These are phyloP conservation scores for Claviceps sorghi DNA, from an alignment of 2,329 filamentous ascomycete species.

Conservation along the genomic window DNA sequence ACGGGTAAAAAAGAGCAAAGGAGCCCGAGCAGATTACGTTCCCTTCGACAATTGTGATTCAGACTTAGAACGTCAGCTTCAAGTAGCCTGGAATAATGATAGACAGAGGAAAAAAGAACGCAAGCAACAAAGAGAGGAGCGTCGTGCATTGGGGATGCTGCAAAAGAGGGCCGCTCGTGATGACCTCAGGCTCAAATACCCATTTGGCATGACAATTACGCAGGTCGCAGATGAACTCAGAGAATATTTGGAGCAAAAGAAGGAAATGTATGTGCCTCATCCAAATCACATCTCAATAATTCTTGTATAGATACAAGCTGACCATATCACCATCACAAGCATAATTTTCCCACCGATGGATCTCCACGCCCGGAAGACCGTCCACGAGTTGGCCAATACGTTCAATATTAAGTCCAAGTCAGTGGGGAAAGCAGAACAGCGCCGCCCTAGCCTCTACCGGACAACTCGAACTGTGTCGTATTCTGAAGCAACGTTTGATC, in stretches of 20 bases:
- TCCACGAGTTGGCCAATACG: constrained; percentile 64
- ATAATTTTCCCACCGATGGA: constrained; percentile 73
- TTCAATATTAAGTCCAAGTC: constrained; percentile 78
- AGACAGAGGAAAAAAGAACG: constrained; percentile 54
- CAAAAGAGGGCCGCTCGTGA: constrained; percentile 41
- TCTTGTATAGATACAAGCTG: neutral
- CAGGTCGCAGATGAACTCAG: constrained; percentile 61
- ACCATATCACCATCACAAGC: neutral
- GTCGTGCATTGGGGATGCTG: constrained; percentile 51
- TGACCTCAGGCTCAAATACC: constrained; percentile 57
- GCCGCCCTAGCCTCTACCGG: constrained; percentile 66
- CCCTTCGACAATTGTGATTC: constrained; percentile 45
- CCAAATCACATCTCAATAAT: neutral
- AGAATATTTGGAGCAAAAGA: constrained; percentile 49
- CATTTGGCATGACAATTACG: constrained; percentile 52
- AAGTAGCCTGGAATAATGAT: constrained; percentile 50
- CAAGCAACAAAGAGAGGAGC: constrained; percentile 55
- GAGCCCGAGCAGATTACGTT: constrained; percentile 37
- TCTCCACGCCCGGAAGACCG: constrained; percentile 56
- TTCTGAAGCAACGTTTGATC: constrained; percentile 39
- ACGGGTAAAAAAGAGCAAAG: constrained; percentile 44
- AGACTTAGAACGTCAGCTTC: constrained; percentile 48
- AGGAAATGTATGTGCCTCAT: constrained; percentile 40
- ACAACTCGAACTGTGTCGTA: constrained; percentile 51
- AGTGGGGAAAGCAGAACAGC: constrained; percentile 53